phyloP scores from a whole-genome alignment of 2,329 filamentous ascomycete genomes.

The Alternaria triticina region DNA sequence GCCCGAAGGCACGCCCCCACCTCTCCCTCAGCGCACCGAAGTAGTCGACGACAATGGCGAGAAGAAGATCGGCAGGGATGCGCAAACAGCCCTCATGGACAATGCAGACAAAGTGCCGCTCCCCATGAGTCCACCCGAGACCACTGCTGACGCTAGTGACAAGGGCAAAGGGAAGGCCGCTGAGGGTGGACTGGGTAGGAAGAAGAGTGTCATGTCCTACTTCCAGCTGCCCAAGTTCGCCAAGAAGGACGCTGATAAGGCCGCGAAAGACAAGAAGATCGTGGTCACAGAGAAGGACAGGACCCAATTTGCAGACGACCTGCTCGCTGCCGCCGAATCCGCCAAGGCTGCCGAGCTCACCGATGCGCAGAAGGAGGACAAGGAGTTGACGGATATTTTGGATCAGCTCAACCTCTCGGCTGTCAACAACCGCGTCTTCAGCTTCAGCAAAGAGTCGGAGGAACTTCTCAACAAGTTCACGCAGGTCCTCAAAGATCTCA shows the following conservation, averaged over 20 bases:
- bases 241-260: slow-evolving; percentile 43
- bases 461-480: slow-evolving; percentile 85
- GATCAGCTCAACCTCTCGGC: slow-evolving; percentile 84
- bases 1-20: slow-evolving; percentile 50
- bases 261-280: slow-evolving; percentile 35
- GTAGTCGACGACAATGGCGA: slow-evolving; percentile 42
- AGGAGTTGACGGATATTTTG: slow-evolving; percentile 79
- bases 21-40: slow-evolving; percentile 47
- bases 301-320: slow-evolving; percentile 41
- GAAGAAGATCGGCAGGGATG: slow-evolving; percentile 50
- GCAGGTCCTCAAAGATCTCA: slow-evolving; percentile 86
- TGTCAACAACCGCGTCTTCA: slow-evolving; percentile 84
- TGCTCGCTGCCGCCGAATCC: slow-evolving; percentile 42
- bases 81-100: slow-evolving; percentile 54
- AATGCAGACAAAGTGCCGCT: slow-evolving; percentile 57
- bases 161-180: slow-evolving; percentile 39
- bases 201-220: slow-evolving; percentile 47
- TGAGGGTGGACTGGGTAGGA: slow-evolving; percentile 41
- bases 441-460: slow-evolving; percentile 81
- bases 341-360: slow-evolving; percentile 43
- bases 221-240: slow-evolving; percentile 41
- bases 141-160: slow-evolving; percentile 34
- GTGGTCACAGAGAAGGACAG: slow-evolving; percentile 47
- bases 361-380: slow-evolving; percentile 62
- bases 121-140: slow-evolving; percentile 55